Conservation (phyloP, 179 eudicot genomes). For the Corrigiola litoralis region DNA sequence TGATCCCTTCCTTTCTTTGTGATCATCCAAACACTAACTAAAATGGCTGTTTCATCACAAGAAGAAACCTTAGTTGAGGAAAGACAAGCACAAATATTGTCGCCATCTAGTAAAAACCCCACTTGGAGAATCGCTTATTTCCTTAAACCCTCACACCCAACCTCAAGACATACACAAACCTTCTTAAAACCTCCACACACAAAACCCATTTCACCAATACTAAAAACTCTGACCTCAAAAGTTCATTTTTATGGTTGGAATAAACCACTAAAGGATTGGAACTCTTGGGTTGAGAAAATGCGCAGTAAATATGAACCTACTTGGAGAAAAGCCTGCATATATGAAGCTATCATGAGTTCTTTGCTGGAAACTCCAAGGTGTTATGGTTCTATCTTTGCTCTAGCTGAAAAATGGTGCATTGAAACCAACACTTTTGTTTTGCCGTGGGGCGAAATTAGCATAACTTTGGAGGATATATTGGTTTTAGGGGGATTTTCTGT, state of each 20-base stretch:
- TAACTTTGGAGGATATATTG: constrained; percentile 38
- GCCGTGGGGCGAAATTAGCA: constrained; percentile 36
- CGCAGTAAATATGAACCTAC: background rate
- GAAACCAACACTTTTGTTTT: constrained; percentile 34
- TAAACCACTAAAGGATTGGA: constrained; percentile 11
- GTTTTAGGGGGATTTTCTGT: constrained; percentile 30
- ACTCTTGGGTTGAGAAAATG: constrained; percentile 24
- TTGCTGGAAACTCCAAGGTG: background rate
- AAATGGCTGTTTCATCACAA: background rate
- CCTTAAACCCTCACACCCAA: constrained; percentile 9
- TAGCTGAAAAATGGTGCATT: constrained; percentile 29
- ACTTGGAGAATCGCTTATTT: constrained; percentile 12
- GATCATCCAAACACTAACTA: no score
- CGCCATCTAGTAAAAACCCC: background rate
- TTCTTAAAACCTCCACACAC: background rate
- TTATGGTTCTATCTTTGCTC: constrained; percentile 19
- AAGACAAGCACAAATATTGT: constrained; percentile 11
- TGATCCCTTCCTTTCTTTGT: no score
- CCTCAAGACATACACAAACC: background rate
- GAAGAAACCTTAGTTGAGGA: background rate
- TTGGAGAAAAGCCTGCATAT: constrained; percentile 31
- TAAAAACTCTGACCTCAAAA: background rate
- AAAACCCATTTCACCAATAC: background rate
- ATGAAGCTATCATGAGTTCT: constrained; percentile 28
- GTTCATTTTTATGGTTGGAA: constrained; percentile 17